phyloP scores from a whole-genome alignment of 2,329 filamentous ascomycete genomes.

The Clonostachys byssicola region DNA sequence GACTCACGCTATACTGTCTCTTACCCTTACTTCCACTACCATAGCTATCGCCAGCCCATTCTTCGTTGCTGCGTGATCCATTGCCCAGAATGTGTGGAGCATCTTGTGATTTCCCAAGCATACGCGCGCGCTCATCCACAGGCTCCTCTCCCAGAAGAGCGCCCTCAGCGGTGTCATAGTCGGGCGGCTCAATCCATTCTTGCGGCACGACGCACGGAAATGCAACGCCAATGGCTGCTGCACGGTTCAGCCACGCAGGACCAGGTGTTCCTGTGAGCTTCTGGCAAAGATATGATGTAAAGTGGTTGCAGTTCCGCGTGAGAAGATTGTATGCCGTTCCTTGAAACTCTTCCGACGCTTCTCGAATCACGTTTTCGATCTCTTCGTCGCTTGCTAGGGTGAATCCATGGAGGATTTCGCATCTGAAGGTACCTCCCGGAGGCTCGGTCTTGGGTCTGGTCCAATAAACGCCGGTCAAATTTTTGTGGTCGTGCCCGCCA shows the following conservation, averaged over 20 bases:
- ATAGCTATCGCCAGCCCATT: slow-evolving; percentile 41
- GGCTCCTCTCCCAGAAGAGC: slow-evolving; percentile 49
- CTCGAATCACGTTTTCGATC: slow-evolving; percentile 65
- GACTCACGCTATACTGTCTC: no score
- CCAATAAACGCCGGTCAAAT: slow-evolving; percentile 78
- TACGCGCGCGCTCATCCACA: slow-evolving; percentile 50
- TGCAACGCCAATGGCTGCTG: slow-evolving; percentile 77
- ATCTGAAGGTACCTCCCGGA: slow-evolving; percentile 72
- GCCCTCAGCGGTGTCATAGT: slow-evolving; percentile 69
- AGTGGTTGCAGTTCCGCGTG: slow-evolving; percentile 85
- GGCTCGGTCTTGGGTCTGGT: slow-evolving; percentile 69
- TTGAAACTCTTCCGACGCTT: slow-evolving; percentile 67
- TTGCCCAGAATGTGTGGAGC: slow-evolving; percentile 20
- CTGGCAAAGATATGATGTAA: slow-evolving; percentile 72
- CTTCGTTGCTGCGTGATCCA: slow-evolving; percentile 17
- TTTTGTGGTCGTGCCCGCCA: slow-evolving; percentile 70
- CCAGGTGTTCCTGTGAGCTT: slow-evolving; percentile 67
- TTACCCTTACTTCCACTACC: no score
- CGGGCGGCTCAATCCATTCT: slow-evolving; percentile 78
- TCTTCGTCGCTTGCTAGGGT: slow-evolving; percentile 65
- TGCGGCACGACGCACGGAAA: slow-evolving; percentile 78
- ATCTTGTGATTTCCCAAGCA: slow-evolving; percentile 41
- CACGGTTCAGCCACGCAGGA: slow-evolving; percentile 75
- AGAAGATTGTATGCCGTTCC: slow-evolving; percentile 78
- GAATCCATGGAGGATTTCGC: slow-evolving; percentile 75